Evolutionary conservation across 1,284 basidiomycete species (phyloP), one percentile per base, ranked within the genome.

Genomic region (Rhodotorula sp.): DNA sequence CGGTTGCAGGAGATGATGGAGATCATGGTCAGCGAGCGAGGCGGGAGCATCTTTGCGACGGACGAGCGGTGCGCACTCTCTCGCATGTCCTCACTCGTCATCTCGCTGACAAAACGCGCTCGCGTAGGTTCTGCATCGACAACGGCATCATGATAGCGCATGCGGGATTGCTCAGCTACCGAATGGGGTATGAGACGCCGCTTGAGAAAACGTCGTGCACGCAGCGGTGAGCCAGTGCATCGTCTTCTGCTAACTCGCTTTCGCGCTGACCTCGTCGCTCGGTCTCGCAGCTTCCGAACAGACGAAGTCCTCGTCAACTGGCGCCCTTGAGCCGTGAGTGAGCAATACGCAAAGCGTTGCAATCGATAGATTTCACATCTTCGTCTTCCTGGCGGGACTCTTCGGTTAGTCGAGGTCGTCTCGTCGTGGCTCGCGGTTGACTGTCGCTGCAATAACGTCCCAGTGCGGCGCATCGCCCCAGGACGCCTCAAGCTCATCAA

Each of bases 71-170:
- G 75, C 67, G 84, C 24, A 4, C n/a, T 16, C 46, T 59, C 15
- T 34, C 16, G 40, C 51, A 54, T 72, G 26, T 70, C 53, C n/a
- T 28, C 8, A 10, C 46, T 62, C 7, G 1, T 18, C 26, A 28
- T 28, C 40, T 26, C 10, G 9, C 62, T 59, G 44, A 56, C n/a
- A 2, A 4, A 15, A 37, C 3, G 1, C 26, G 34, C 37, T 26
- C 28, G 20, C 46, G 10, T 75, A 95, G 94, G 65, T 98, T 96
- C 81, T 98, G 95, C 81, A 98, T 99, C 72, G 96, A 99, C 81
- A 99, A 99, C 78, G 96, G 96, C 4, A 95, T 99, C 78, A 99
- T 99, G 96, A 99, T 99, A 67, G 96, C 96, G 1, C 96, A 99
- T 80, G 96, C 96, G 3, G 95, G 34, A 9, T 83, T 99, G 58